Base-by-base conservation (phyloP, 768 basidiomycete species). In the Leccinum subtestaceum region DNA sequence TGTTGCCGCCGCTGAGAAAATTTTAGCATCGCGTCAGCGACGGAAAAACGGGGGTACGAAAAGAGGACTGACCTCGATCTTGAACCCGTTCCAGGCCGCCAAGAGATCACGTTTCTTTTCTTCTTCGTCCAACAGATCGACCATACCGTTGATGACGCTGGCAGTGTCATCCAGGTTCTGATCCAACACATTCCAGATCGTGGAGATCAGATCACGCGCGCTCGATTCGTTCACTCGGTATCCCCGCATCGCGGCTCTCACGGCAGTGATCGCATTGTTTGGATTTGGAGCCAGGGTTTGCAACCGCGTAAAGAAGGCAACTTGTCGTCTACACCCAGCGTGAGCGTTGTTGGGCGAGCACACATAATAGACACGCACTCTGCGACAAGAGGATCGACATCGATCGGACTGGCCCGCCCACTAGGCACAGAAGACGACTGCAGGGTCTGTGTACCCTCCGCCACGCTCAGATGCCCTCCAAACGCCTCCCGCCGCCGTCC, bases 161-260 rank as follows among this genome's bases (percentile, higher is more conserved):
- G 86, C 87, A 0, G 92, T 90, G 31, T 84, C 80, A 53, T 97
- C 93, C 21, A 89, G 70, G 60, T 85, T 76, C 15, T 78, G 72
- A 56, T 88, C 86, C 11, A 90, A 74, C 36, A 89, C 80, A 68
- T 87, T 91, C 87, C 87, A 96, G n/a, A 95, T 78, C 0, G 91
- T 95, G 43, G 87, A 87, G 53, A 98, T 87, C 61, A 98, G 79
- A 72, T 96, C 96, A 4, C 86, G 80, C 2, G 94, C 90, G 43
- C 82, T 84, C 9, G 85, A 84, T 70, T 99, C 95, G 45, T 85
- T 85, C 2, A 80, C 72, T 25, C 84, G 82, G 74, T 89, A 99
- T 29, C 89, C 84, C 10, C 92, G 87, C 34, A 92, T 82, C 27
- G 93, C 87, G 13, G 90, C 83, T 65, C 84, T 87, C 27, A 89